phyloP scores from a whole-genome alignment of 805 yeast genomes.

The Saccharomycopsis fibuligera region DNA sequence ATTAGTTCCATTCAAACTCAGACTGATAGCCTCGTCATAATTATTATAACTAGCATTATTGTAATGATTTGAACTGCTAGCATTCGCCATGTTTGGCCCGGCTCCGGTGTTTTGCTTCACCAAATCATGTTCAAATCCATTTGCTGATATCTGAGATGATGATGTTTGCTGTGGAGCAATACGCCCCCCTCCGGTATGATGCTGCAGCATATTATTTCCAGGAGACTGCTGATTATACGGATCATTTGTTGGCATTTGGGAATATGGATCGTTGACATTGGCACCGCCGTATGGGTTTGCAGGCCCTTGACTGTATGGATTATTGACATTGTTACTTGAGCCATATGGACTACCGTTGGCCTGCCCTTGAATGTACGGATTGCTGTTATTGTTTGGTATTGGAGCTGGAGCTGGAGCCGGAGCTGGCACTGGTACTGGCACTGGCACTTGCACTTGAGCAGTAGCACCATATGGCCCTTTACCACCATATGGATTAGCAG shows the following conservation, averaged over 20 bases:
- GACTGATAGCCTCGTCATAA: constrained; percentile 14
- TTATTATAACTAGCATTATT: constrained; percentile 9
- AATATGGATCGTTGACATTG: constrained; percentile 2
- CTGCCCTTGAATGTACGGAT: constrained; percentile 3
- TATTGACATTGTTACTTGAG: neutral
- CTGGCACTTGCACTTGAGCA: neutral
- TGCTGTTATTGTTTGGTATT: neutral
- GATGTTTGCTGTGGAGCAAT: constrained; percentile 11
- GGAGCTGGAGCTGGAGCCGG: constrained; percentile 1
- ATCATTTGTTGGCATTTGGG: neutral
- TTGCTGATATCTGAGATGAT: constrained; percentile 5
- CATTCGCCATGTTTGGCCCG: constrained; percentile 3
- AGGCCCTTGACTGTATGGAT: neutral
- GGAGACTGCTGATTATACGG: constrained; percentile 1
- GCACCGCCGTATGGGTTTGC: neutral
- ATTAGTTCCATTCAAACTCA: constrained; percentile 4
- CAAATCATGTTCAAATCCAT: constrained; percentile 17
- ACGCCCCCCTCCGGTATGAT: neutral
- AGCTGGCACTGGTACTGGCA: neutral
- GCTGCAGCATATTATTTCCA: neutral
- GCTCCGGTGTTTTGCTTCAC: constrained; percentile 18
- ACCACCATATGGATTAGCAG: neutral
- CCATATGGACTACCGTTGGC: neutral
- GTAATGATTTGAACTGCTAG: neutral
- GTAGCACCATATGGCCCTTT: neutral